phyloP scores from a whole-genome alignment of 495 filamentous ascomycete genomes.

The Glarea lozoyensis region DNA sequence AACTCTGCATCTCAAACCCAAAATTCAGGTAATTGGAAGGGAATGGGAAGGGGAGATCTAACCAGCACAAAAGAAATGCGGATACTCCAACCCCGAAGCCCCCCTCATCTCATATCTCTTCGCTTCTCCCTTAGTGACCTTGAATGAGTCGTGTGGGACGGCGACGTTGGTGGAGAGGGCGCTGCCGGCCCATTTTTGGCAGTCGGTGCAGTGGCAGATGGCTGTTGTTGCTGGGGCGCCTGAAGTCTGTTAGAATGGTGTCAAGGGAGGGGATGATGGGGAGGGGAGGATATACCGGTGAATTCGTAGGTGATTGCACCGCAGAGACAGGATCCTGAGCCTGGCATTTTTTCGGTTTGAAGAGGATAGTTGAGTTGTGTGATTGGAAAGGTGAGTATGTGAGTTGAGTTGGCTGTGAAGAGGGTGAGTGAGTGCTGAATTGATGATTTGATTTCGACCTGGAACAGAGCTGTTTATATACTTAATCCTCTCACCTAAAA shows the following conservation, averaged over 20 bases:
- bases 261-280: neutral
- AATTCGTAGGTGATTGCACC: conserved; percentile 28
- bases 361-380: neutral
- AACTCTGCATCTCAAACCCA: too few relatives aligned
- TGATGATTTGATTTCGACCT: too few relatives aligned
- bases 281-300: conserved; percentile 19
- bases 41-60: neutral
- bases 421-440: too few relatives aligned
- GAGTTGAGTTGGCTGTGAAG: too few relatives aligned
- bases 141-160: conserved; percentile 31
- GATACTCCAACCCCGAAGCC: conserved; percentile 32
- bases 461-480: too few relatives aligned
- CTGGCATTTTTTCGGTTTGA: conserved; percentile 23
- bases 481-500: too few relatives aligned
- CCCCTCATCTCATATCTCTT: conserved; percentile 28
- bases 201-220: conserved; percentile 41
- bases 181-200: conserved; percentile 41
- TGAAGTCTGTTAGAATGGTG: neutral
- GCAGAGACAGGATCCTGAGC: conserved; percentile 34
- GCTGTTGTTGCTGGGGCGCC: conserved; percentile 26
- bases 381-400: neutral
- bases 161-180: conserved; percentile 37
- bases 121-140: conserved; percentile 32
- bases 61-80: conserved; percentile 35
- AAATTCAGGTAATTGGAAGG: neutral